A percentile compares a stretch with the other conserved stretches of the same genome.
These are phyloP conservation scores for Stellera chamaejasme DNA, from an alignment of 345 rosid genomes.

Conservation along the genomic window DNA sequence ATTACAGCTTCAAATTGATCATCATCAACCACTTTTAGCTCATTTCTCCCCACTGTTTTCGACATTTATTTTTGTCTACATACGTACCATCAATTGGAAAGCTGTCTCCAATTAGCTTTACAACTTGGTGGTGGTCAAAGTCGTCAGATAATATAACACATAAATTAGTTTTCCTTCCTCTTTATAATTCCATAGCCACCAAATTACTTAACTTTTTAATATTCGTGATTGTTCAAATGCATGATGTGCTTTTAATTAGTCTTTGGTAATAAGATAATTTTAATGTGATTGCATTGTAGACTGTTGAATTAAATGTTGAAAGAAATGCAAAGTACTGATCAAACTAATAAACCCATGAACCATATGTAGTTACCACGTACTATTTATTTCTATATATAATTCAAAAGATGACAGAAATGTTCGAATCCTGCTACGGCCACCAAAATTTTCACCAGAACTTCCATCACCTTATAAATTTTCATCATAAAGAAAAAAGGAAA, in stretches of 20 bases:
- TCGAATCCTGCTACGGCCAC: neutral
- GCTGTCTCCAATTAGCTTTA: too few relatives aligned
- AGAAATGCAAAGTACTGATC: too few relatives aligned
- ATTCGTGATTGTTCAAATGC: neutral
- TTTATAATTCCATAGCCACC: conserved; percentile 10
- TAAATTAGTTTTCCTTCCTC: conserved; percentile 6
- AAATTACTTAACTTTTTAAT: neutral
- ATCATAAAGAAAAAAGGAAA: too few relatives aligned
- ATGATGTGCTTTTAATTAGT: too few relatives aligned
- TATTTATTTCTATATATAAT: too few relatives aligned
- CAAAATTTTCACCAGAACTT: too few relatives aligned
- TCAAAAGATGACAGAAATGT: neutral
- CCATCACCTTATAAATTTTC: too few relatives aligned
- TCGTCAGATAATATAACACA: conserved; percentile 1
- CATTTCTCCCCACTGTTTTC: too few relatives aligned
- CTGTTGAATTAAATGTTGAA: neutral
- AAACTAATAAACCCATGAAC: too few relatives aligned
- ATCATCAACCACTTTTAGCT: too few relatives aligned
- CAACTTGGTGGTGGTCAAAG: conserved; percentile 4
- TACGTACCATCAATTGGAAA: neutral
- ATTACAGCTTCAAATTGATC: neutral
- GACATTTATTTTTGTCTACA: neutral
- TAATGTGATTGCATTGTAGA: neutral
- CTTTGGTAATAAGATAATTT: neutral
- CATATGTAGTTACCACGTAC: too few relatives aligned